Evolutionary conservation across 257 asterid species (phyloP), one percentile per base, ranked within the genome.

Genomic region (Plantago major): DNA sequence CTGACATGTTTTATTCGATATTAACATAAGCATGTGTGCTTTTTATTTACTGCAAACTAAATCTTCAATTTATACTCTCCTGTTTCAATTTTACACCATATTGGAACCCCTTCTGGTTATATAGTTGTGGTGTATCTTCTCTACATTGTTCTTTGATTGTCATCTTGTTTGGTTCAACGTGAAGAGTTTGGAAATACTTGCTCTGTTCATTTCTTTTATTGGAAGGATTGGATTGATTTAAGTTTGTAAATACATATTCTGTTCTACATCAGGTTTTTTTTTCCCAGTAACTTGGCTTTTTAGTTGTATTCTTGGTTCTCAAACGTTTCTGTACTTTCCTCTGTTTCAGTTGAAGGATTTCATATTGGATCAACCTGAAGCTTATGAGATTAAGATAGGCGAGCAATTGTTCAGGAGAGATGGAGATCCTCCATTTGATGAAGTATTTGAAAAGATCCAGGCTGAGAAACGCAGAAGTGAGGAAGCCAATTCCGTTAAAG

Each of bases 381-480:
- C 97, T 44, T 92, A 92, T 40, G 99, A 92, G 82, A 73, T 92
- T 13, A 92, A 92, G 72, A 68, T 92, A 28, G 96, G 95, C 13
- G 97, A 89, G 66, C 95, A 86, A 69, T 70, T 84, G 42, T 83
- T 68, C 62, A 74, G 96, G 73, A 76, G 97, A 66, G 79, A 77
- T 0, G 99, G 99, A 14, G 99, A 92, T 70, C 88, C 94, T 68
- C 76, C 97, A 15, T 85, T 86, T n/a, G 97, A 89, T 16, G 81
- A 84, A 67, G 83, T 82, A 49, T 68, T 86, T 53, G 59, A 73
- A 53, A 77, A 78, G 78, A 60, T 74, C 22, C 78, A 72, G 65
- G 74, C 63, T 16, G 79, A 78, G 67, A 81, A 77, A 70, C 53
- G 44, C 49, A 65, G 58, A 64, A 67, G 12, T 38, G 55, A 49